Conservation (phyloP, 2,329 filamentous ascomycete species). For the Seiridium unicorne region DNA sequence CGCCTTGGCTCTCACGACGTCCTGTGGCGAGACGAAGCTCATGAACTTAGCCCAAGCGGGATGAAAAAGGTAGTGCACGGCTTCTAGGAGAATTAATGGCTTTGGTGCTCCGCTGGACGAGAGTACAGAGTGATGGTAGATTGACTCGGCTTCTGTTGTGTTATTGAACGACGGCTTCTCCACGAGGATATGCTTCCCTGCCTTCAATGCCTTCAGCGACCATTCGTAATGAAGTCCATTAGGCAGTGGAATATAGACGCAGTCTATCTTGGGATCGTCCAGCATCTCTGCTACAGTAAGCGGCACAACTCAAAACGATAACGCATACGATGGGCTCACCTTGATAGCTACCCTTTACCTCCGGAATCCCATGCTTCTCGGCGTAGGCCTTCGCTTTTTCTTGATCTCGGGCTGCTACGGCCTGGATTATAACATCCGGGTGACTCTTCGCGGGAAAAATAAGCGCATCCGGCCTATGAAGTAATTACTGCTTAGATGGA, state of each 20-base stretch:
- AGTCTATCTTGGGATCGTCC: conserved; percentile 40
- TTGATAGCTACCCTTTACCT: conserved; percentile 48
- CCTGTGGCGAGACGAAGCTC: conserved; percentile 32
- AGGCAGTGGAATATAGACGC: conserved; percentile 50
- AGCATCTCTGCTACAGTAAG: conserved; percentile 29
- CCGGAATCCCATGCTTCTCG: conserved; percentile 48
- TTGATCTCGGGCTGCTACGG: conserved; percentile 50
- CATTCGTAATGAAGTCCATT: conserved; percentile 43
- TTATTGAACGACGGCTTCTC: conserved; percentile 43
- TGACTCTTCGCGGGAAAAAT: conserved; percentile 51
- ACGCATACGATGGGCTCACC: conserved; percentile 26
- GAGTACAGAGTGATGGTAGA: conserved; percentile 31
- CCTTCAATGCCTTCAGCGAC: conserved; percentile 43
- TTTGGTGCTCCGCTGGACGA: conserved; percentile 14
- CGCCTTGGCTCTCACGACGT: conserved; percentile 33
- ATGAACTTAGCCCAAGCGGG: conserved; percentile 38
- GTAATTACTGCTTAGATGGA: background rate
- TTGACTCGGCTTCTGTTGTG: conserved; percentile 29
- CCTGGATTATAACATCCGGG: conserved; percentile 50
- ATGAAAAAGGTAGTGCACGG: conserved; percentile 40
- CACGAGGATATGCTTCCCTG: conserved; percentile 45
- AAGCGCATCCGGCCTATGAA: conserved; percentile 35
- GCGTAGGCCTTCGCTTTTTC: conserved; percentile 47
- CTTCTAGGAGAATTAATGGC: conserved; percentile 39
- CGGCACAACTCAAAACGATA: background rate